These are phyloP conservation scores for Grosmannia penicillata DNA, from an alignment of 2,329 filamentous ascomycete species.

Conservation along the genomic window DNA sequence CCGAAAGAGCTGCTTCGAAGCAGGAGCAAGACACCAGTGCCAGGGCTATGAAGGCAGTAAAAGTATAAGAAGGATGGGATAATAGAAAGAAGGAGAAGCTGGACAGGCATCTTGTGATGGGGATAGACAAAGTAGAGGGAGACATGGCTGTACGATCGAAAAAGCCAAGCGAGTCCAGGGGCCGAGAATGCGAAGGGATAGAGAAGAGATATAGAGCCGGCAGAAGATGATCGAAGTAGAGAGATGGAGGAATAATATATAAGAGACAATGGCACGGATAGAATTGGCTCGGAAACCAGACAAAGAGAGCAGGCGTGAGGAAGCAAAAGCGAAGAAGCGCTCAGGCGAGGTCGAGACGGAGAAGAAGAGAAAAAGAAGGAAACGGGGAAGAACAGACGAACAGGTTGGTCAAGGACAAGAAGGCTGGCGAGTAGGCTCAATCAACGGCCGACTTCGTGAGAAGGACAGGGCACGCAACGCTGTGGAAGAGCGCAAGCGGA, in stretches of 20 bases:
- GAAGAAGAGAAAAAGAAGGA: conserved; percentile 9
- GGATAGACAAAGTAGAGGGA: too few relatives aligned
- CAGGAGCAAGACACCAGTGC: not conserved
- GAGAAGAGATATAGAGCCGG: not conserved
- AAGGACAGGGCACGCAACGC: too few relatives aligned
- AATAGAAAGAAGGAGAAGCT: not conserved
- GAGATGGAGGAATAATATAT: not conserved
- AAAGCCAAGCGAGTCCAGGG: too few relatives aligned
- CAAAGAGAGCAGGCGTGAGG: not conserved
- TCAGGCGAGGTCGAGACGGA: too few relatives aligned
- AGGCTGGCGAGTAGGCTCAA: too few relatives aligned
- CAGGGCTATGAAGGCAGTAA: not conserved
- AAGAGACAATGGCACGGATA: not conserved
- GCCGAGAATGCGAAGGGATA: too few relatives aligned
- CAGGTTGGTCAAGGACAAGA: too few relatives aligned
- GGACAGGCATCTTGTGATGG: too few relatives aligned
- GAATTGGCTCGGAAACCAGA: too few relatives aligned
- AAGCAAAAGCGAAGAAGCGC: not conserved
- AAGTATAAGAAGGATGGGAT: not conserved
- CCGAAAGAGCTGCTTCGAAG: not conserved
- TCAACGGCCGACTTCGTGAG: too few relatives aligned
- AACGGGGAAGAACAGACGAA: not conserved
- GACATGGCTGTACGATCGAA: too few relatives aligned
- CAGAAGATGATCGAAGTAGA: not conserved
- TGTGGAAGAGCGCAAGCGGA: too few relatives aligned